phyloP scores from a whole-genome alignment of 1,284 basidiomycete species.

The Moesziomyces sp. region DNA sequence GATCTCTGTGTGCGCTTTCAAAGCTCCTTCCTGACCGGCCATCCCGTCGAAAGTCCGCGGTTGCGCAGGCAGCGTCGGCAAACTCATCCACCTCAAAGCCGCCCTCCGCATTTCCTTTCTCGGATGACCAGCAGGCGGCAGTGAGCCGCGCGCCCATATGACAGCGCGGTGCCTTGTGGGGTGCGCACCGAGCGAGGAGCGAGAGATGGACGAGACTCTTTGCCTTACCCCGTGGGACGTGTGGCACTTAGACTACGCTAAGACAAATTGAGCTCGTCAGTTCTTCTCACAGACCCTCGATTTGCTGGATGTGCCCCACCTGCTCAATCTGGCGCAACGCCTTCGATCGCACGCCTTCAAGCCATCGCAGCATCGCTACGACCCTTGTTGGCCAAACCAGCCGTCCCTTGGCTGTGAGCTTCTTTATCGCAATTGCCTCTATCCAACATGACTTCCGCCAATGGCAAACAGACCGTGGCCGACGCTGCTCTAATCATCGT shows the following conservation, averaged over 20 bases:
- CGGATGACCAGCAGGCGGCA: neutral
- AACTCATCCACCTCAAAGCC: neutral
- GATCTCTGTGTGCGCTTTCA: neutral
- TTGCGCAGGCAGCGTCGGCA: neutral
- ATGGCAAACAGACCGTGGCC: too few species aligned
- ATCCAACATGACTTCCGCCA: too few species aligned
- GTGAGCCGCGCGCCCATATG: too few species aligned
- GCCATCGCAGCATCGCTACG: neutral
- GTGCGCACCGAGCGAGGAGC: neutral
- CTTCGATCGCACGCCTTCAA: neutral
- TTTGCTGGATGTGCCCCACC: neutral
- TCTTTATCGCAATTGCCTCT: too few species aligned
- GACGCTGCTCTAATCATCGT: too few species aligned
- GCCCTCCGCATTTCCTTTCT: neutral
- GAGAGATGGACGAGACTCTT: neutral
- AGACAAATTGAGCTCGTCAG: neutral
- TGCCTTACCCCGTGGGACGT: neutral
- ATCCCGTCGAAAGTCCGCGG: neutral
- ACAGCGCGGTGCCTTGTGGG: neutral
- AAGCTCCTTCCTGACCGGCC: neutral
- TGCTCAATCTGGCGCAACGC: too few species aligned
- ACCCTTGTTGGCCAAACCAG: too few species aligned
- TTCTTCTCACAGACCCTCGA: constrained; percentile 24
- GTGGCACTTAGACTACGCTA: neutral
- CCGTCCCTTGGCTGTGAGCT: too few species aligned